Evolutionary conservation across 441 rosid genomes (phyloP).

Genomic region (Euphorbia celastroides): DNA sequence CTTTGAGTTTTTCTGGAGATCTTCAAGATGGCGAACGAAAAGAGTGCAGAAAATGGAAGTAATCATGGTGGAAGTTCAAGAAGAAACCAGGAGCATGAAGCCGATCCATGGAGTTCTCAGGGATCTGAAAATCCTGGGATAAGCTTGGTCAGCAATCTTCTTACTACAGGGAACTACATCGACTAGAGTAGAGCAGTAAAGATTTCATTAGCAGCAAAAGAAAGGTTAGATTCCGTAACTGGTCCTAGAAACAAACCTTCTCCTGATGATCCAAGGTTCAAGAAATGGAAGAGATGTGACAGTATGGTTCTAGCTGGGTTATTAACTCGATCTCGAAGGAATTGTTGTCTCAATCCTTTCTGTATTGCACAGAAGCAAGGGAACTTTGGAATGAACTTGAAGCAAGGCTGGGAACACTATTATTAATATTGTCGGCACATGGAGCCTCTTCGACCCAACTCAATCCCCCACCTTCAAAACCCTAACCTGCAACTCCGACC

Average conservation of each 20-base stretch:
- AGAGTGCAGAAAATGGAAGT: too few species aligned
- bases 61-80: too few species aligned
- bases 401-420: too few species aligned
- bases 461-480: too few species aligned
- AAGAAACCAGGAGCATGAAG: too few species aligned
- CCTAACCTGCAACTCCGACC: too few species aligned
- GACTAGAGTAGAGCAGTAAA: background rate
- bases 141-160: background rate
- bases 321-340: too few species aligned
- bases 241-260: background rate
- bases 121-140: background rate
- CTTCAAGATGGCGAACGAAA: too few species aligned
- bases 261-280: background rate
- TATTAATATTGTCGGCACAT: too few species aligned
- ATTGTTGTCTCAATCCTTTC: background rate
- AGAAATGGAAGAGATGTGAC: background rate
- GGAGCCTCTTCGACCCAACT: too few species aligned
- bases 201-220: background rate
- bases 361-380: background rate
- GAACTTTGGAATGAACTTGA: background rate
- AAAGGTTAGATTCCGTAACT: background rate
- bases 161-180: background rate
- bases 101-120: background rate
- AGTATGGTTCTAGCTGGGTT: too few species aligned
- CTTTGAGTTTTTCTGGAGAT: too few species aligned